phyloP scores from a whole-genome alignment of 1,284 basidiomycete genomes.

The Fomitopsis pinicola region DNA sequence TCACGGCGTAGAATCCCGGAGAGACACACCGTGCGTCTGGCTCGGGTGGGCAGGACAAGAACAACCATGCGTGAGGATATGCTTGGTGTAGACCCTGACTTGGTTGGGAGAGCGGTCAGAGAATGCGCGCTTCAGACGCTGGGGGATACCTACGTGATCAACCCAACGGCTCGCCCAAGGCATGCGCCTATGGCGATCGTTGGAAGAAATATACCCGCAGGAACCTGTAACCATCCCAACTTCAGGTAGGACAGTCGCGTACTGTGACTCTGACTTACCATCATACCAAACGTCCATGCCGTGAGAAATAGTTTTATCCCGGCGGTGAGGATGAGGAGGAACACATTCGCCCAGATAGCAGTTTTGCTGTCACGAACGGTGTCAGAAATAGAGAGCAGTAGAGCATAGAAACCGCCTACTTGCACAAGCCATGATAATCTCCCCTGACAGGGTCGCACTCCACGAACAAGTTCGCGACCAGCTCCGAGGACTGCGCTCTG shows the following conservation, averaged over 20 bases:
- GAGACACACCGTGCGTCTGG: constrained; percentile 65
- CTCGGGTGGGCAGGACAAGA: constrained; percentile 67
- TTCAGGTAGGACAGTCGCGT: not conserved
- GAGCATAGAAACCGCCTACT: constrained; percentile 37
- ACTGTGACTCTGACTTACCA: constrained; percentile 38
- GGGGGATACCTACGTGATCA: constrained; percentile 50
- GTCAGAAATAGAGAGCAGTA: constrained; percentile 3
- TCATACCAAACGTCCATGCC: constrained; percentile 76
- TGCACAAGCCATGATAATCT: constrained; percentile 73
- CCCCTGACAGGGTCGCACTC: constrained; percentile 63
- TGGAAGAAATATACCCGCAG: constrained; percentile 72
- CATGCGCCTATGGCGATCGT: constrained; percentile 72
- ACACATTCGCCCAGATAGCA: constrained; percentile 63
- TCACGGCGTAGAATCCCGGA: constrained; percentile 80
- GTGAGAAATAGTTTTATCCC: constrained; percentile 58
- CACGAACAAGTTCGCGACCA: constrained; percentile 70
- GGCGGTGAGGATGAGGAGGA: constrained; percentile 59
- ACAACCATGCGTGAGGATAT: constrained; percentile 62
- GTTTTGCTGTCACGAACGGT: constrained; percentile 39
- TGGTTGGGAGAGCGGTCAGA: not conserved
- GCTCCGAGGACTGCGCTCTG: constrained; percentile 65
- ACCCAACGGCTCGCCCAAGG: constrained; percentile 62
- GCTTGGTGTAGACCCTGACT: constrained; percentile 63
- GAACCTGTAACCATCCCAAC: constrained; percentile 38
- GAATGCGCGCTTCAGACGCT: not conserved